phyloP scores from a whole-genome alignment of 495 filamentous ascomycete species.

The Usnea hakonensis region DNA sequence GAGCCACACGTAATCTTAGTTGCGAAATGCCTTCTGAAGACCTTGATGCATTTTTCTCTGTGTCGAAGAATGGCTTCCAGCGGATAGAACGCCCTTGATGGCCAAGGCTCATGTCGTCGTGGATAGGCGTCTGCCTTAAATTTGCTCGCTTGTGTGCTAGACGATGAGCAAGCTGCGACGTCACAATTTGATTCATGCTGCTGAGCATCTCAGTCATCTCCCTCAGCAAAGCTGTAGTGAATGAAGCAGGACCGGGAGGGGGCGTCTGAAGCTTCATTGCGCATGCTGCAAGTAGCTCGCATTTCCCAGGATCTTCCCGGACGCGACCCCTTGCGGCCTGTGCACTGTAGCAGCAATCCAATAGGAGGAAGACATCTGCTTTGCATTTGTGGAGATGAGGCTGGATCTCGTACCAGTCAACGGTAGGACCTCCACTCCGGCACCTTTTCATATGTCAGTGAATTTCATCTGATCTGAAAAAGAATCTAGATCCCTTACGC shows the following conservation, averaged over 20 bases:
- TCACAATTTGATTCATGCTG: neutral
- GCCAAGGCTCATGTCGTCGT: neutral
- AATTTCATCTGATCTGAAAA: neutral
- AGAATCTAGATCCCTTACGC: constrained; percentile 7
- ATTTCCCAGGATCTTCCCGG: neutral
- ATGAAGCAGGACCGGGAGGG: neutral
- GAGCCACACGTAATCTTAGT: neutral
- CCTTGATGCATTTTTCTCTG: neutral
- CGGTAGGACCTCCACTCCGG: neutral
- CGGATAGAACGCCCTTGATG: constrained; percentile 1
- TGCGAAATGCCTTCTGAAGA: neutral
- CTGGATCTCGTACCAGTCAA: constrained; percentile 3
- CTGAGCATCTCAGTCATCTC: neutral
- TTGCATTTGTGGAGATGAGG: neutral
- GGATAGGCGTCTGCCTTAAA: neutral
- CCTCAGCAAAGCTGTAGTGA: neutral
- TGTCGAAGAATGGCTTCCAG: neutral
- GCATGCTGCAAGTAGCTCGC: neutral
- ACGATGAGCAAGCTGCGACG: neutral
- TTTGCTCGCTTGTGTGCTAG: neutral
- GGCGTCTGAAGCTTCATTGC: constrained; percentile 1
- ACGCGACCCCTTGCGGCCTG: neutral
- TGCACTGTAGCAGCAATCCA: constrained; percentile 3
- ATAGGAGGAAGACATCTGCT: neutral
- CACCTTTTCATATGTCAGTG: neutral